A percentile compares a stretch with the other conserved stretches of the same genome.
phyloP scores from a whole-genome alignment of 495 filamentous ascomycete genomes.

The Beverwykella pulmonaria region DNA sequence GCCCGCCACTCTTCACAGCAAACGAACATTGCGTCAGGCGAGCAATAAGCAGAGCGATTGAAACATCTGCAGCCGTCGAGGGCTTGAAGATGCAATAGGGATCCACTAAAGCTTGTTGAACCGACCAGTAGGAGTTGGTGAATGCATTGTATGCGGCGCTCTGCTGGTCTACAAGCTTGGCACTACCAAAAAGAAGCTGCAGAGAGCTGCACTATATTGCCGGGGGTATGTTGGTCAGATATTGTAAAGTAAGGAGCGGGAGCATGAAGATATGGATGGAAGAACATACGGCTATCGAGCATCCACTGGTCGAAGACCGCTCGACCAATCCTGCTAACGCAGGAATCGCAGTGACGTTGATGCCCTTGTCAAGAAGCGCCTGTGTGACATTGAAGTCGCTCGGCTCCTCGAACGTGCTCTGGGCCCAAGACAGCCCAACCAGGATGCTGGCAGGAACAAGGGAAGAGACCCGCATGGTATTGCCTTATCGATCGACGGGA shows the following conservation, averaged over 20 bases:
- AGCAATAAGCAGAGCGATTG: slow-evolving; percentile 45
- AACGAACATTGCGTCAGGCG: slow-evolving; percentile 49
- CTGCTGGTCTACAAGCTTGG: slow-evolving; percentile 21
- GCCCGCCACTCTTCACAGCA: slow-evolving; percentile 57
- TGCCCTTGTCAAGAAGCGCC: slow-evolving; percentile 12
- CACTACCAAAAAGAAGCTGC: slow-evolving; percentile 28
- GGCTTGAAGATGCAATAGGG: slow-evolving; percentile 51
- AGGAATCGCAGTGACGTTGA: slow-evolving; percentile 11
- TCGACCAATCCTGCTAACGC: slow-evolving; percentile 8
- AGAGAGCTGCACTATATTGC: slow-evolving; percentile 39
- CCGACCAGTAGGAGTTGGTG: slow-evolving; percentile 54
- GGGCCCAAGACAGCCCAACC: not conserved
- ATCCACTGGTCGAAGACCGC: slow-evolving; percentile 4
- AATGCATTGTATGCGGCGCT: slow-evolving; percentile 20
- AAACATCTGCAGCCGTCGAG: slow-evolving; percentile 45
- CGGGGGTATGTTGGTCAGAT: not conserved
- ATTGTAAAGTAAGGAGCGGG: not conserved
- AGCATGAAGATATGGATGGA: not conserved
- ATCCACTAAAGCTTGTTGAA: slow-evolving; percentile 44
- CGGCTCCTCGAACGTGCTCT: slow-evolving; percentile 23
- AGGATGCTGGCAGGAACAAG: not conserved
- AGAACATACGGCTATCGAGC: slow-evolving; percentile 25
- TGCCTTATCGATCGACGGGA: not conserved
- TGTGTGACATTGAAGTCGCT: slow-evolving; percentile 22
- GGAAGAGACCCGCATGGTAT: slow-evolving; percentile 4